Evolutionary conservation across 2,329 filamentous ascomycete genomes (phyloP), one percentile per base, ranked within the genome.

Genomic region (Fusarium zealandicum): DNA sequence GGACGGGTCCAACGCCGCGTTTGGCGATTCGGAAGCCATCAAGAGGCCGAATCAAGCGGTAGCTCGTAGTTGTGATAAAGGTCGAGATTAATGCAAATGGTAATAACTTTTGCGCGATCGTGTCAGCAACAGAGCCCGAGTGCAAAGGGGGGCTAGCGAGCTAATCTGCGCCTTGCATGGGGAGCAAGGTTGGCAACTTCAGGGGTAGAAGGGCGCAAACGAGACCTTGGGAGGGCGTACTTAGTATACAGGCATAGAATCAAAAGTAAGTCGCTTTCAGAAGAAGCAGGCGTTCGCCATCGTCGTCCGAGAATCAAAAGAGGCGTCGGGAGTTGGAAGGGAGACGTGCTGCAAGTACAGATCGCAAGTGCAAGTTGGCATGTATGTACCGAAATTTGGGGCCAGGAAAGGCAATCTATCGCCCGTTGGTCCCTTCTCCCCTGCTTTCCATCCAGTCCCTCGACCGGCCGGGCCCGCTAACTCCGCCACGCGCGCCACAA

Each of bases 1-100:
- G 42, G 75, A 74, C 61, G 75, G 73, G 60, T 77, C 73, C 75
- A 75, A 76, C 65, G 73, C 71, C 46, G 74, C 65, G 55, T 68
- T 70, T 44, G 69, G 62, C 50, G 64, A 59, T 65, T 73, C 74
- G 59, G 68, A 66, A 61, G 72, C 72, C 76, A 78, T 78, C 52
- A 53, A 68, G 51, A 62, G 59, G 64, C 58, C 58, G 49, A 51
- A 56, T 57, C 37, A 51, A 51, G 38, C 39, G 38, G 39, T 57
- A 37, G 33, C 55, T 66, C 42, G 42, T 52, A 17, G 45, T 42
- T 25, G 45, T 45, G 37, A 59, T 41, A 36, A 38, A 50, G 32
- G 46, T 52, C 27, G 52, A 63, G 46, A 36, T 63, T 53, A 52
- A 61, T 49, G 57, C 55, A 54, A 65, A 52, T 49, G 58, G 54